Evolutionary conservation across 2,329 filamentous ascomycete species (phyloP), one percentile per base, ranked within the genome.

Genomic region (Didymella glomerata): DNA sequence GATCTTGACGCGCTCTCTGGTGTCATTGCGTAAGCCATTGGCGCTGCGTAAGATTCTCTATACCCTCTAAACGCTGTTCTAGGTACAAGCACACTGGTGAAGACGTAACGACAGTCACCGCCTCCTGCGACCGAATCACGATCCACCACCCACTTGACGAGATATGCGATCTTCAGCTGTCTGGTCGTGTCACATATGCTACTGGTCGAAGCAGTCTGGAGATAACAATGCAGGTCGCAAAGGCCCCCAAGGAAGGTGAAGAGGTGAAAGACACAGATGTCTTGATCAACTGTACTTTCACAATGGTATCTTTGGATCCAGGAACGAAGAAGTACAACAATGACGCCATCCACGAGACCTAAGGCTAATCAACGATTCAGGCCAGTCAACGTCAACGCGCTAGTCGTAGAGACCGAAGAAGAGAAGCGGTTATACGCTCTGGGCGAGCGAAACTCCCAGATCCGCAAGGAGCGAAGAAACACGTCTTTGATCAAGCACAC

Each of bases 1-100:
- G 90, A 93, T 63, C 83, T 93, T 2, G 90, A 93, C 76, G 90
- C 90, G 0, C 78, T 93, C 8, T 90, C 90, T 0, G 90, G 91
- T 10, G 86, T 93, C 46, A 85, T 93, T 55, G 90, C 90, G 63
- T 75, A 70, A 69, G 71, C 59, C 54, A 18, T 89, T 47, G 90
- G 73, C 89, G 87, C 60, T 86, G 87, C 65, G 87, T 60, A 36
- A 42, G 48, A 46, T 44, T 32, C 18, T 34, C 41, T n/a, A 28
- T 14, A 28, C n/a, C 30, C 42, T 68, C 66, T 72, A 64, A 69
- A 58, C 20, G 30, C 30, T 18, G 9, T 24, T 38, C 38, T 51
- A 73, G 71, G 54, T 91, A 92, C 76, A 90, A 89, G 62, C 88
- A 90, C 67, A 88, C 87, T 0, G 88, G 88, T 18, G 87, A 89